Evolutionary conservation across 2,329 filamentous ascomycete genomes (phyloP).

Genomic region (Gremmenia infestans): DNA sequence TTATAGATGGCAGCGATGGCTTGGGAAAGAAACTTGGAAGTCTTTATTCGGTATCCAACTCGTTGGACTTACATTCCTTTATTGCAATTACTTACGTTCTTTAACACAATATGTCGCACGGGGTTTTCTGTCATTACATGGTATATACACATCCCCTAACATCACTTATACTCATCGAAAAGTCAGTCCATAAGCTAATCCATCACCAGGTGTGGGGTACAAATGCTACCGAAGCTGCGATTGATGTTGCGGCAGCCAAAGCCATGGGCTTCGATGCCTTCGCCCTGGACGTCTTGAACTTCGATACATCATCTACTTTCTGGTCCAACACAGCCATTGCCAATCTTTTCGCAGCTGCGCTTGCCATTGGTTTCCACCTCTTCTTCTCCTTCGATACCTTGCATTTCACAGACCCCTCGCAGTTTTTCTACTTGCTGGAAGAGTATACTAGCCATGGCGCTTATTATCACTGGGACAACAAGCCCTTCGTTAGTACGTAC

Average conservation of each 20-base stretch:
- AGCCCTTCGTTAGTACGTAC: slow-evolving; percentile 28
- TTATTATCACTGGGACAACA: slow-evolving; percentile 29
- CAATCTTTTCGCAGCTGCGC: slow-evolving; percentile 31
- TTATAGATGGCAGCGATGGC: too few relatives aligned
- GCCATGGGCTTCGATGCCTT: slow-evolving; percentile 33
- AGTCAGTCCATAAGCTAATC: not conserved
- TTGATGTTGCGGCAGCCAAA: slow-evolving; percentile 21
- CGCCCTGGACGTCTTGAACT: slow-evolving; percentile 31
- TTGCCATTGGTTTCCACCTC: slow-evolving; percentile 29
- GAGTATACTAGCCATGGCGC: slow-evolving; percentile 21
- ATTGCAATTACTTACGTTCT: not conserved
- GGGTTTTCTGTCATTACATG: slow-evolving; percentile 3
- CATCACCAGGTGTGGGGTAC: slow-evolving; percentile 18
- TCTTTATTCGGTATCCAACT: not conserved
- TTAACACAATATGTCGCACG: not conserved
- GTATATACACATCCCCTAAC: not conserved
- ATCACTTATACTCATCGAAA: not conserved
- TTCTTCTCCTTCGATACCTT: slow-evolving; percentile 36
- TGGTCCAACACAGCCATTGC: slow-evolving; percentile 30
- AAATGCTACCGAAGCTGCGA: slow-evolving; percentile 12
- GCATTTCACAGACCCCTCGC: slow-evolving; percentile 21
- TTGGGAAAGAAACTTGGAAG: not conserved
- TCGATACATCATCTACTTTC: not conserved
- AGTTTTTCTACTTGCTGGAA: slow-evolving; percentile 28
- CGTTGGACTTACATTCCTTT: too few relatives aligned